Percentiles rank a stretch among this genome's conserved stretches.
Evolutionary conservation across 2,329 filamentous ascomycete species (phyloP).

Genomic region (Aureobasidium sp.): DNA sequence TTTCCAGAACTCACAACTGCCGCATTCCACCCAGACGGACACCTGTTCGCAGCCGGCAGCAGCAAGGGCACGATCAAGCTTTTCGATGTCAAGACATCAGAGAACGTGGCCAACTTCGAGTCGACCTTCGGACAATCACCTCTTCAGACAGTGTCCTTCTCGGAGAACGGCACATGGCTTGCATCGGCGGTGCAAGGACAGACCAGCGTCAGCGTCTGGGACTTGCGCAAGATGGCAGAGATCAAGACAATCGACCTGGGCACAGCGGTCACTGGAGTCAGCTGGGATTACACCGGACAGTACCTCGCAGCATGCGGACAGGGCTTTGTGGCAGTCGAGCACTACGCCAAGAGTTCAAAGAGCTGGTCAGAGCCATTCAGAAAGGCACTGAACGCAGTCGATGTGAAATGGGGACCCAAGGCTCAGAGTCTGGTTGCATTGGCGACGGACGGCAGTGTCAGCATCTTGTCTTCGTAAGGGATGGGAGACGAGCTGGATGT

Average conservation of each 20-base stretch:
- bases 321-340: conserved; percentile 76
- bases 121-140: conserved; percentile 47
- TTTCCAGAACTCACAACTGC: conserved; percentile 62
- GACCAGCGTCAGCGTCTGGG: conserved; percentile 77
- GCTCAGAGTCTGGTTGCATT: conserved; percentile 70
- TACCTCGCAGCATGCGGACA: conserved; percentile 78
- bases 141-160: conserved; percentile 73
- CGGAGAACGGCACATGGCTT: conserved; percentile 95
- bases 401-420: conserved; percentile 68
- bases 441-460: conserved; percentile 67
- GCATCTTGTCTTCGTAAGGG: conserved; percentile 51
- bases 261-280: conserved; percentile 64
- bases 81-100: conserved; percentile 76
- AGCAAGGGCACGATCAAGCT: conserved; percentile 74
- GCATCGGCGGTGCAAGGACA: conserved; percentile 74
- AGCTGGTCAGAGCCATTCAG: conserved; percentile 80
- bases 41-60: conserved; percentile 82
- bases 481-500: background rate
- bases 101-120: conserved; percentile 65
- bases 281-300: conserved; percentile 94
- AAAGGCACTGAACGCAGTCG: conserved; percentile 64
- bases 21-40: conserved; percentile 94
- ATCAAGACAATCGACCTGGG: conserved; percentile 84
- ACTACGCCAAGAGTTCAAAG: conserved; percentile 82
- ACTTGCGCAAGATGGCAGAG: conserved; percentile 76